Conservation (phyloP, 306 rosid species). For the Casuarina cunninghamiana region DNA sequence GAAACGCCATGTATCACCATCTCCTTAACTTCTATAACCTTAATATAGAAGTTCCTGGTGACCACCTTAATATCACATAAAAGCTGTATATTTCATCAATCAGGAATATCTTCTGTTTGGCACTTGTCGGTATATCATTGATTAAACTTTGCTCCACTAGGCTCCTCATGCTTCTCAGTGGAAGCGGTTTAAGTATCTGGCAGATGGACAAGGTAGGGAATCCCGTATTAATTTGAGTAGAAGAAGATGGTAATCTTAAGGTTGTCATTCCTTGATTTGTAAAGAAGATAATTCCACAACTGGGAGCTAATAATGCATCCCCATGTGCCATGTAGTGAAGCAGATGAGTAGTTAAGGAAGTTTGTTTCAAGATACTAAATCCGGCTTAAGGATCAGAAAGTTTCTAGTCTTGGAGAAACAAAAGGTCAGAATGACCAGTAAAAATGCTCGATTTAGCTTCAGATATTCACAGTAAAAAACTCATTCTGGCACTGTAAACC, state of each 20-base stretch:
- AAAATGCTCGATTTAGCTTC: neutral
- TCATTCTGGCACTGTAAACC: neutral
- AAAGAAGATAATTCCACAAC: constrained; percentile 9
- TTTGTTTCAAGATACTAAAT: constrained; percentile 1
- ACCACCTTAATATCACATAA: too few species aligned
- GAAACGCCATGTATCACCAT: too few species aligned
- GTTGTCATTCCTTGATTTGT: constrained; percentile 28
- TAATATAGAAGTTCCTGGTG: too few species aligned
- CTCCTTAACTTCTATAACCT: too few species aligned
- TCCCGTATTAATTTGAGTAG: constrained; percentile 17
- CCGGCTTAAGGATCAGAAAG: neutral
- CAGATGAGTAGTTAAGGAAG: constrained; percentile 3
- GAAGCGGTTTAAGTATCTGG: constrained; percentile 18
- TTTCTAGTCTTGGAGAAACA: neutral
- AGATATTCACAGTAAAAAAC: neutral
- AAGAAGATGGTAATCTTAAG: constrained; percentile 31
- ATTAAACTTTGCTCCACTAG: constrained; percentile 21
- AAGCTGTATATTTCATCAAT: too few species aligned
- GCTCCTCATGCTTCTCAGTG: constrained; percentile 25
- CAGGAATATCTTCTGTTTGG: neutral
- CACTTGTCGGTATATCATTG: constrained; percentile 4
- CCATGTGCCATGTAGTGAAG: constrained; percentile 4
- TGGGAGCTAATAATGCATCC: constrained; percentile 20
- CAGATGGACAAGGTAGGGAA: constrained; percentile 16
- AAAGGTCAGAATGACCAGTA: neutral